A percentile compares a stretch with the other conserved stretches of the same genome.
phyloP scores from a whole-genome alignment of 306 rosid genomes.

The Benincasa hispida region DNA sequence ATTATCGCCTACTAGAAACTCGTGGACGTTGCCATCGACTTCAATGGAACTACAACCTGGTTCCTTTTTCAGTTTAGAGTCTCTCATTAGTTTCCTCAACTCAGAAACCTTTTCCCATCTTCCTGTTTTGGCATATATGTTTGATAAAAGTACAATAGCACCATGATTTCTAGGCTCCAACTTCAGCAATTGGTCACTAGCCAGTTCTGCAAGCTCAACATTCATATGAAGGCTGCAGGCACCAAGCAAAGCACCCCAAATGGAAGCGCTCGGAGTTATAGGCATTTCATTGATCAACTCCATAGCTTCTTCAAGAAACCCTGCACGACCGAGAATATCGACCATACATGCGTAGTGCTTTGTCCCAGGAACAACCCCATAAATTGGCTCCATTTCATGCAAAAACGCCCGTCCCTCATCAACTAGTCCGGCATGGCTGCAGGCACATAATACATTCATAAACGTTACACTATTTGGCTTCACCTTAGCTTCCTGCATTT shows the following conservation, averaged over 20 bases:
- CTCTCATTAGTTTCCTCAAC: slow-evolving; percentile 47
- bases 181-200: slow-evolving; percentile 31
- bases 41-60: slow-evolving; percentile 49
- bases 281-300: slow-evolving; percentile 37
- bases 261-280: slow-evolving; percentile 27
- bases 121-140: slow-evolving; percentile 44
- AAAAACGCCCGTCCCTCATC: slow-evolving; percentile 32
- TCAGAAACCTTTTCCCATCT: slow-evolving; percentile 48
- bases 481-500: slow-evolving; percentile 40
- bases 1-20: slow-evolving; percentile 44
- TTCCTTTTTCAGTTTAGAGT: slow-evolving; percentile 42
- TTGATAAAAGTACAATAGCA: slow-evolving; percentile 49
- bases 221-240: slow-evolving; percentile 39
- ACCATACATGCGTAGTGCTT: slow-evolving; percentile 51
- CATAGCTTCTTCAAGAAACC: slow-evolving; percentile 37
- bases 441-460: slow-evolving; percentile 44
- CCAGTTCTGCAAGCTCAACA: slow-evolving; percentile 44
- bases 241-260: slow-evolving; percentile 54
- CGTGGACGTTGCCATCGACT: slow-evolving; percentile 30
- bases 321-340: slow-evolving; percentile 43
- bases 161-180: slow-evolving; percentile 49
- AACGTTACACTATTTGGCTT: slow-evolving; percentile 53
- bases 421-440: slow-evolving; percentile 49
- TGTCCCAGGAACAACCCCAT: slow-evolving; percentile 36
- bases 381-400: slow-evolving; percentile 37